Evolutionary conservation across 495 filamentous ascomycete genomes (phyloP), one percentile per base, ranked within the genome.

Genomic region (Amorphotheca resinae): DNA sequence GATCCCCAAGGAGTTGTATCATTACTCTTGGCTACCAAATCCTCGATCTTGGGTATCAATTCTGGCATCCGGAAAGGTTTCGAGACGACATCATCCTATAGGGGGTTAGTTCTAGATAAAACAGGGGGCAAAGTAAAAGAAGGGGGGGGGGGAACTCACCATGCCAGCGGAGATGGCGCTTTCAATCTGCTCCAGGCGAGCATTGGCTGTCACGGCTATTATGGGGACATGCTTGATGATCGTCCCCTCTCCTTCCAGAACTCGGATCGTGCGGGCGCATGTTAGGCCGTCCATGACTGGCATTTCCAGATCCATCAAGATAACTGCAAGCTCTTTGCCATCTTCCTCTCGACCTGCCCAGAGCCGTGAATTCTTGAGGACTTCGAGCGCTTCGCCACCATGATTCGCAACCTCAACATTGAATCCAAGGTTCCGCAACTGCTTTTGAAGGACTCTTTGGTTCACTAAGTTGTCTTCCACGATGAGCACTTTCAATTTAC

Each of bases 381-480:
- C 54, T 9, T 66, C 61, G 3, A 94, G 62, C 2, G 83, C 84
- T 59, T 91, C 84, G 20, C 72, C 74, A 33, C 87, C 87, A 54
- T 94, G 83, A 48, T 80, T 87, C 17, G 84, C 85, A 1, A 86
- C 72, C 30, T 74, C 64, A 4, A 81, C 77, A 21, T 69, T 67
- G 51, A 78, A 85, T 8, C 84, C 84, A 8, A 75, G 59, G 23
- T 79, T 79, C 26, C 69, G 64, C 15, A 93, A 67, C 51, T 85
- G 81, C 30, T 79, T 77, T 44, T 79, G 69, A 9, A 89, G 58
- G 1, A 89, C 80, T 30, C 68, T 71, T 50, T 83, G 80, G 53
- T 89, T 89, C 30, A 93, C 82, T 3, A 86, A 56, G 50, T 93
- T 91, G 55, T 89, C 85, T 58, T 93, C 86, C 0, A 91, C 84